A percentile compares a stretch with the other conserved stretches of the same genome.
Evolutionary conservation across 2,329 filamentous ascomycete species (phyloP).

Genomic region (Exophiala viscosa): DNA sequence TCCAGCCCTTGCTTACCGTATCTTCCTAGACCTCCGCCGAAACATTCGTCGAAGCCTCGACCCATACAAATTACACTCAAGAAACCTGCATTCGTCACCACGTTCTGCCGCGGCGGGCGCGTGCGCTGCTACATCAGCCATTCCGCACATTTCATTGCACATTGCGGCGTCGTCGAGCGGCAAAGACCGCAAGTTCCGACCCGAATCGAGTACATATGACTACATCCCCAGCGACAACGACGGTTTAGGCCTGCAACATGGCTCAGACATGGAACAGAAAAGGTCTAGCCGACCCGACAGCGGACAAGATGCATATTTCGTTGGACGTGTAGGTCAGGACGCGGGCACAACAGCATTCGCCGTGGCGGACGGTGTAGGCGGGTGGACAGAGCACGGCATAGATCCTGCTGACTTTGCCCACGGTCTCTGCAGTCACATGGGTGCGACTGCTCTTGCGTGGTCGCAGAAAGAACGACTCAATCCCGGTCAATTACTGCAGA

Average conservation of each 20-base stretch:
- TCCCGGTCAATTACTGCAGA: slow-evolving; percentile 70
- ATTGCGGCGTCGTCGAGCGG: slow-evolving; percentile 72
- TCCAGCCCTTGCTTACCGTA: slow-evolving; percentile 26
- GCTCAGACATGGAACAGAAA: slow-evolving; percentile 50
- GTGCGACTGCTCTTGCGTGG: slow-evolving; percentile 64
- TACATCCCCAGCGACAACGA: slow-evolving; percentile 56
- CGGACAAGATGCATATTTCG: slow-evolving; percentile 96
- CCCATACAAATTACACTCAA: slow-evolving; percentile 17
- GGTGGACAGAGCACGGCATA: slow-evolving; percentile 88
- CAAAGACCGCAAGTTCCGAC: slow-evolving; percentile 66
- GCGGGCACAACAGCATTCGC: slow-evolving; percentile 74
- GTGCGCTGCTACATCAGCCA: slow-evolving; percentile 21
- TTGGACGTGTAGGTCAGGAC: slow-evolving; percentile 71
- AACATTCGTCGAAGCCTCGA: slow-evolving; percentile 21
- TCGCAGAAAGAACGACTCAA: slow-evolving; percentile 41
- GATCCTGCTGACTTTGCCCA: slow-evolving; percentile 96
- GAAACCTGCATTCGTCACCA: slow-evolving; percentile 13
- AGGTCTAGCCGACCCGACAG: slow-evolving; percentile 67
- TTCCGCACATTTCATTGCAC: slow-evolving; percentile 58
- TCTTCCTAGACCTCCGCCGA: slow-evolving; percentile 21
- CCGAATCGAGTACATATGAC: slow-evolving; percentile 65
- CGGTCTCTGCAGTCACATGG: slow-evolving; percentile 90
- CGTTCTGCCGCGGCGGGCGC: slow-evolving; percentile 5
- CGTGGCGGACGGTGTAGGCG: slow-evolving; percentile 90
- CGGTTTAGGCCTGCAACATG: slow-evolving; percentile 36